Base-by-base conservation (phyloP, 1,284 basidiomycete species). In the Somion occarium region DNA sequence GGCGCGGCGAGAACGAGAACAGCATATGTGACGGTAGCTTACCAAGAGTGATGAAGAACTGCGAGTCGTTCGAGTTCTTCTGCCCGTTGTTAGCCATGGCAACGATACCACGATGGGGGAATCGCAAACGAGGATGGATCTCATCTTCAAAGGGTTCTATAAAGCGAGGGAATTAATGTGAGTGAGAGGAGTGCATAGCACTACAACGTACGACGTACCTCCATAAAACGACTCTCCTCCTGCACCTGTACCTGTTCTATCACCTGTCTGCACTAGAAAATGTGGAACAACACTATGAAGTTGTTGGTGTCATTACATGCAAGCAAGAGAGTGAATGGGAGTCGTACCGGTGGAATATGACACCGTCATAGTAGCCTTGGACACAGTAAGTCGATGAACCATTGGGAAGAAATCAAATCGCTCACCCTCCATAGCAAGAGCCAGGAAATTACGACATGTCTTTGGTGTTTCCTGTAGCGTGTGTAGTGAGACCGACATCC, bases 181-280 rank as follows among this genome's bases (percentile, higher is more conserved):
- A 27, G 39, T 37, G 11, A 46, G n/a, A 27, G 13, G 15, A 19
- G 7, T 19, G 5, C 7, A 49, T 22, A 38, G 27, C n/a, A 25
- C 9, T 27, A 44, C 38, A 27, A 44, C 46, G n/a, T 25, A 37
- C 12, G 4, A 65, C 79, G 43, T 50, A 88, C 90, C 89, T 69
- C 92, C 93, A 57, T 90, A 95, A 64, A 93, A 88, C 1, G 91
- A 93, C 65, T 94, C 93, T 57, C 95, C 95, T 2, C 95, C 94
- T 3, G 72, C 82, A 0, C 96, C 96, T 0, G 91, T 94, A 0
- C 93, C 93, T 0, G 93, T 94, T 52, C 82, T 86, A 64, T 98
- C 96, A n/a, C 96, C 96, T 1, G 93, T 93, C 67, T 98, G 96
- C 2, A 97, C 85, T 46, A 97, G 81, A 65, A 98, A 98, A 25